Evolutionary conservation across 352 stramenopile genomes (phyloP), one percentile per base, ranked within the genome.

Genomic region (Globisporangium heterothallicum): DNA sequence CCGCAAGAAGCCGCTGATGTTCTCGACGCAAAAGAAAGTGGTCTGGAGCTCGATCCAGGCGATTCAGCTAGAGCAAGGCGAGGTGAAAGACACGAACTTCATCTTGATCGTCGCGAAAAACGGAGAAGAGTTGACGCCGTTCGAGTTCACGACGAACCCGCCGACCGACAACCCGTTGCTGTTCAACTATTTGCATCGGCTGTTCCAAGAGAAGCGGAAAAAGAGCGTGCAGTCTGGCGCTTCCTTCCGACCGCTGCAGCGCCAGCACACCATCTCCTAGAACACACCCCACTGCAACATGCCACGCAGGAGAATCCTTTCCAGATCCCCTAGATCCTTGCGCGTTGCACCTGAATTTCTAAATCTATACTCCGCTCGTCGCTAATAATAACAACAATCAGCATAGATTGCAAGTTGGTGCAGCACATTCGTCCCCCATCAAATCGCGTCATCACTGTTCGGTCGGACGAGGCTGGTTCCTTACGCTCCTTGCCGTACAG

Each of bases 11-110:
- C 38, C 47, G 10, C 49, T 63, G n/a, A 12, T 72, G 13, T 70
- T 78, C 24, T 53, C 47, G 21, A 68, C 65, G 45, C 65, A 70
- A 16, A 49, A 56, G 48, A 68, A 60, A 24, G 53, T 72, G 21
- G 59, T 44, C 19, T 74, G 59, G 65, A 41, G 54, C 14, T 42
- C 44, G 12, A 48, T 78, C 44, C 56, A 66, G 12, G 68, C 56
- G 5, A 64, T 78, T 27, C 68, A 74, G 42, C 65, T 74, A 42
- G 68, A 78, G 25, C 24, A 63, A 22, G 52, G 56, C 14, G 58
- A 58, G 4, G 61, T 65, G 9, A 54, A 59, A 24, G 47, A 58
- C n/a, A 65, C 63, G 45, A 69, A 61, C 24, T 78, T 64, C 26
- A 75, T 78, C 29, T 40, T 78, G 27, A 50, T 75, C 14, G 66